Base-by-base conservation (phyloP, 768 basidiomycete species). In the Pleurotus ostreatus region DNA sequence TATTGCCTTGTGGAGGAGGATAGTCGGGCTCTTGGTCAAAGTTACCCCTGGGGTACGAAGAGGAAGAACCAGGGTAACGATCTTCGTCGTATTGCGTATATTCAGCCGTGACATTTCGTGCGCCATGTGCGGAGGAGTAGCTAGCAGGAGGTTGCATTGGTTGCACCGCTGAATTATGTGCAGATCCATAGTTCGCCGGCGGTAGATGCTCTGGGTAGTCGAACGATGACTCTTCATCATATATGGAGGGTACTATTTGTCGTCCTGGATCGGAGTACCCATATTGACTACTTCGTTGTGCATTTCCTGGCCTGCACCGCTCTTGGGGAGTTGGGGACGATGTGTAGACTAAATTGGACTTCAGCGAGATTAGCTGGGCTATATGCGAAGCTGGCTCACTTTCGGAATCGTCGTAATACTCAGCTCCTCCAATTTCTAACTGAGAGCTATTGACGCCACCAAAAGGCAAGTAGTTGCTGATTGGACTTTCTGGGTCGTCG, bases 1-100 rank as follows among this genome's bases (percentile, higher is more conserved):
- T 72, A 2, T 68, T 15, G 13, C 22, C 22, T n/a, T 20, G 16
- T 2, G 16, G 51, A 41, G 41, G 41, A 15, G 41, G 30, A 34
- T 34, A 34, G 9, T 34, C 30, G 30, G 30, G 30, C 8, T 34
- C 30, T 34, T 8, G 30, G 11, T 34, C 30, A 34, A 11, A 11
- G 3, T 9, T 34, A 11, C 11, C 11, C 30, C 9, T 34, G 7
- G 30, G 30, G 30, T 34, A 34, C 30, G 30, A 34, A 34, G 30
- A 34, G 30, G 30, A 34, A 9, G 30, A 11, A 11, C 30, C 30
- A 34, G 41, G 8, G 41, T 44, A 44, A 22, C 13, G 11, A n/a
- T 44, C n/a, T 7, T 44, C 41, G n/a, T n/a, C 41, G 11, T 12
- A 16, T 16, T 44, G 41, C 15, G 5, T 44, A 44, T 44, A 16